Evolutionary conservation across 495 filamentous ascomycete genomes (phyloP).

Genomic region (Hypomontagnella monticulosa): DNA sequence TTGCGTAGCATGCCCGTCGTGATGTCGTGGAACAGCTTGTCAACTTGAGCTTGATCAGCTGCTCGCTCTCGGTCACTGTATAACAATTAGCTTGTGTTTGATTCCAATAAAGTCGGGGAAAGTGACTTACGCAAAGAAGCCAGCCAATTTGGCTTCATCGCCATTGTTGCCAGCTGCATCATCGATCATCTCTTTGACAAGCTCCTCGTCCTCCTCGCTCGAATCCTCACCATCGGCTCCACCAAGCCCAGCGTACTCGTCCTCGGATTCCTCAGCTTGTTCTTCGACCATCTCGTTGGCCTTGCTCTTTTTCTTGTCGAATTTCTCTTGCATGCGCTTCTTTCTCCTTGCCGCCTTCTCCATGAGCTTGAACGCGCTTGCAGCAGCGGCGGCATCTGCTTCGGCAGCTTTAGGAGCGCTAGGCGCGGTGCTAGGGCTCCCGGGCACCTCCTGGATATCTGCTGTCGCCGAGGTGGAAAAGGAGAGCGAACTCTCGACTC

Average conservation of each 20-base stretch:
- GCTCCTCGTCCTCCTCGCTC: constrained; percentile 70
- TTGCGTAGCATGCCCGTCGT: constrained; percentile 85
- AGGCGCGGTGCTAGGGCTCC: constrained; percentile 41
- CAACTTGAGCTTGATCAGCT: constrained; percentile 82
- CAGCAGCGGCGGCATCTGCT: constrained; percentile 4
- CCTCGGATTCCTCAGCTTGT: constrained; percentile 95
- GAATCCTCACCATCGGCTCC: constrained; percentile 89
- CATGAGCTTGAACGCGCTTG: constrained; percentile 76
- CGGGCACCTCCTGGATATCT: constrained; percentile 14
- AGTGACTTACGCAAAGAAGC: constrained; percentile 82
- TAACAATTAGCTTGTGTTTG: constrained; percentile 37
- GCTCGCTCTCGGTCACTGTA: constrained; percentile 70
- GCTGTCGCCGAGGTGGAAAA: constrained; percentile 18
- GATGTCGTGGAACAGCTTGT: constrained; percentile 91
- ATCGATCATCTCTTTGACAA: constrained; percentile 88
- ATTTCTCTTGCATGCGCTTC: constrained; percentile 63
- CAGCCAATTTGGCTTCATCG: constrained; percentile 82
- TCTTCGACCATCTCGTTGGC: constrained; percentile 90
- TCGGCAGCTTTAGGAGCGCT: constrained; percentile 45
- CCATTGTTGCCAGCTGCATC: constrained; percentile 73
- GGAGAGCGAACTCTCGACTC: constrained; percentile 44
- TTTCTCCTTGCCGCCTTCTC: constrained; percentile 69
- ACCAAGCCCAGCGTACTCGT: constrained; percentile 96
- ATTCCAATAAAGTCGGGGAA: background rate
- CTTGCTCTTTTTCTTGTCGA: constrained; percentile 87